Evolutionary conservation across 2,329 filamentous ascomycete species (phyloP), one percentile per base, ranked within the genome.

Genomic region (Hymenoscyphus salicellus): DNA sequence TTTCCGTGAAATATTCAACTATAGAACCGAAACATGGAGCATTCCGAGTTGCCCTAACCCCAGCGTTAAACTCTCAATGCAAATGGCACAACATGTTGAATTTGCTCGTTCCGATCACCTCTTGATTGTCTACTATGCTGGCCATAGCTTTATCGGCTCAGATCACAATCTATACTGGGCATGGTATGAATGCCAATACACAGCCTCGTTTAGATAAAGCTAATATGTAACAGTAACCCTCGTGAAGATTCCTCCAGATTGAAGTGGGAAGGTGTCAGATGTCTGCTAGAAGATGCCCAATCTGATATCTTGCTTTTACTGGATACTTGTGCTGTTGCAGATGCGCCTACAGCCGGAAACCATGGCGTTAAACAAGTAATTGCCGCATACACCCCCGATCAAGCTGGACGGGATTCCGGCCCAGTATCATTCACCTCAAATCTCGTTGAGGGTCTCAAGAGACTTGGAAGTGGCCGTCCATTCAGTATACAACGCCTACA

Each of bases 161-260:
- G 84, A 89, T 73, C 83, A 83, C 70, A 84, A 88, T 74, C 78
- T 88, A 30, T 88, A 87, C 74, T 89, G 86, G 86, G 85, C 86
- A 64, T 85, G 84, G 86, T 89, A 80, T 79, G 86, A 81, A 66
- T 52, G 20, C 57, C 59, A 16, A 66, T 65, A 49, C 60, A 60
- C 63, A 74, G 70, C 70, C 69, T 72, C 69, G 69, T 68, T 26
- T 58, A 61, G 61, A 59, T 32, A 63, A 65, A 63, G 65, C 79
- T 83, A 74, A 83, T 72, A 66, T 63, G 41, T 55, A 57, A 60
- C 73, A 89, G 86, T 77, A 85, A 86, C 75, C 67, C 80, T 55
- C 79, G 81, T 57, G 82, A 84, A 66, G 83, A 86, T 72, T 81
- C 86, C n/a, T 79, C 84, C 36, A 86, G 82, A 74, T 77, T 89